Evolutionary conservation across 108 stramenopile species (phyloP).

Genomic region (Fragilaria crotonensis): DNA sequence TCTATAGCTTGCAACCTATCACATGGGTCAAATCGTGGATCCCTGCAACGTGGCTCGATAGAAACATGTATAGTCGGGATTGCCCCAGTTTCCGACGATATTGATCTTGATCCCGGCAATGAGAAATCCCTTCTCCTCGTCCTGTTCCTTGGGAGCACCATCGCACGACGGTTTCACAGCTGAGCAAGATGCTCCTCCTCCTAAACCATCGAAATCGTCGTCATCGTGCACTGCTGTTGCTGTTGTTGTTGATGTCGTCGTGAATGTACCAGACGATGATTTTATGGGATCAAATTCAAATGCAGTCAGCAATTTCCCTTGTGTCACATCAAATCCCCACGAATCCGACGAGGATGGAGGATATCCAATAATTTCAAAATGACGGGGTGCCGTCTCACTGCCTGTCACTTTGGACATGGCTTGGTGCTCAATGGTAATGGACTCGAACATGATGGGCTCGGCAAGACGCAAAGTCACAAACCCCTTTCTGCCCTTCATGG

Average conservation of each 20-base stretch:
- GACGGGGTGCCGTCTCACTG: constrained; percentile 50
- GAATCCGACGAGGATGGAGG: constrained; percentile 14
- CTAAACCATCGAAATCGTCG: constrained; percentile 12
- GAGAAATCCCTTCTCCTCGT: constrained; percentile 12
- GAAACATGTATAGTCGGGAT: constrained; percentile 64
- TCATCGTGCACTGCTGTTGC: background rate
- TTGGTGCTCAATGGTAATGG: constrained; percentile 56
- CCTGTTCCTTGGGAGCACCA: constrained; percentile 7
- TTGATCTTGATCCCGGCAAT: constrained; percentile 42
- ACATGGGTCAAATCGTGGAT: background rate
- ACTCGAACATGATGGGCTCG: constrained; percentile 40
- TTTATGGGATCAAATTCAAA: constrained; percentile 5
- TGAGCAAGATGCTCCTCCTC: constrained; percentile 24
- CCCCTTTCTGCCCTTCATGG: constrained; percentile 40
- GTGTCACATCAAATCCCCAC: constrained; percentile 3
- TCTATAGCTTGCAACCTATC: too few species aligned
- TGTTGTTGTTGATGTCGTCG: background rate
- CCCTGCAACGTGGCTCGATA: constrained; percentile 78
- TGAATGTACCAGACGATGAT: background rate
- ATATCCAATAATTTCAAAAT: constrained; percentile 49
- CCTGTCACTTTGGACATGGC: constrained; percentile 7
- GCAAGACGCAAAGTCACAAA: constrained; percentile 42
- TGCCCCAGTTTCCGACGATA: constrained; percentile 70
- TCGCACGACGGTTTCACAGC: constrained; percentile 22
- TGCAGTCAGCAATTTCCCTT: constrained; percentile 8